Evolutionary conservation across 2,329 filamentous ascomycete genomes (phyloP).

Genomic region (Nemania bipapillata): DNA sequence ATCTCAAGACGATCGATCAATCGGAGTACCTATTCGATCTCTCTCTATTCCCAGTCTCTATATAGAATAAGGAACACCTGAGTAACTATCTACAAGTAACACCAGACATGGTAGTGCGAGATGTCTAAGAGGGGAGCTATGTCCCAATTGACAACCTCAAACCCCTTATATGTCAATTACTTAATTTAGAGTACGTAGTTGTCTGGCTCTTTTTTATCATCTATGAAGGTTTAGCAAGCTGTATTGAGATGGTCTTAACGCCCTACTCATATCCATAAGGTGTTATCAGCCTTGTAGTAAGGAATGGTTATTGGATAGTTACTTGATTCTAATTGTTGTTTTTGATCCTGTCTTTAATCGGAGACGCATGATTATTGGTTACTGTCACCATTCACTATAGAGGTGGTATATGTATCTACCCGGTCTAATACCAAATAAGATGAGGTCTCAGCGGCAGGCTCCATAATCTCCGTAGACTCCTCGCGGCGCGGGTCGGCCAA

Average conservation of each 20-base stretch:
- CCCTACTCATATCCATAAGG: not conserved
- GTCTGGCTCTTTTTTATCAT: not conserved
- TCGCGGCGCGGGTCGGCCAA: no score
- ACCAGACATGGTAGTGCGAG: no score
- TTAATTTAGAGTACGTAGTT: not conserved
- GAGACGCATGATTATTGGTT: not conserved
- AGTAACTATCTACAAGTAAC: no score
- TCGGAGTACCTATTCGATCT: no score
- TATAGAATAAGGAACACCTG: no score
- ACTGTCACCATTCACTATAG: not conserved
- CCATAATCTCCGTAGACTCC: slow-evolving; percentile 20
- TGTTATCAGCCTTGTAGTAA: not conserved
- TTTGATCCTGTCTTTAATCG: not conserved
- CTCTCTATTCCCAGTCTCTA: no score
- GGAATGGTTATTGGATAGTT: not conserved
- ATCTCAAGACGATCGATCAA: not conserved
- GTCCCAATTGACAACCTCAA: not conserved
- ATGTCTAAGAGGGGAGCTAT: not conserved
- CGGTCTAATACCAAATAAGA: no score
- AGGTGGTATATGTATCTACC: no score
- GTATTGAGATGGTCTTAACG: not conserved
- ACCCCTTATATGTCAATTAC: slow-evolving; percentile 5
- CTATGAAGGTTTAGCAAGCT: not conserved
- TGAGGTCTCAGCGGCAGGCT: no score
- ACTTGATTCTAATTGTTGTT: not conserved